Conservation (phyloP, 179 eudicot species). For the Beta corolliflora region DNA sequence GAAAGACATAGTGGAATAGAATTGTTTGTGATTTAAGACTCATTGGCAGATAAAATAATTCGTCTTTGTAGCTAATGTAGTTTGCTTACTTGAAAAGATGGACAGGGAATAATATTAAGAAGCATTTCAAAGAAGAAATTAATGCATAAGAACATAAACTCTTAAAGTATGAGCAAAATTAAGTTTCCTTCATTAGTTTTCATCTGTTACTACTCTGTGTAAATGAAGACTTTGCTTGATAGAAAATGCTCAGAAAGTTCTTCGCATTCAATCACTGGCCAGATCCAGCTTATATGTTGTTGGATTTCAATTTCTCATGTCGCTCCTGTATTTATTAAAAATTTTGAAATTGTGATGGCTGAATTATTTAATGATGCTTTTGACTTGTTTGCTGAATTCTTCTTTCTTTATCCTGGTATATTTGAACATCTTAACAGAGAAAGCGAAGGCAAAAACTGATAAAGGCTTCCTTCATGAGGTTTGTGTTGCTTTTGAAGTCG, state of each 20-base stretch:
- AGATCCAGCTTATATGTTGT: not conserved
- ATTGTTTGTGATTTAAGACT: too few relatives aligned
- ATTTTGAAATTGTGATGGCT: not conserved
- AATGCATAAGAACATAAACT: not conserved
- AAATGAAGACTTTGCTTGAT: not conserved
- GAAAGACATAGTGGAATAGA: too few relatives aligned
- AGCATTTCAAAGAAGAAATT: not conserved
- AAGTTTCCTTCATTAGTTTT: not conserved
- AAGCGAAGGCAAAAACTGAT: slow-evolving; percentile 44
- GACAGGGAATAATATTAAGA: not conserved
- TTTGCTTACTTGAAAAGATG: too few relatives aligned
- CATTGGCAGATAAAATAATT: too few relatives aligned
- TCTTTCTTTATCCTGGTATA: slow-evolving; percentile 7
- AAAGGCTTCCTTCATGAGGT: slow-evolving; percentile 75
- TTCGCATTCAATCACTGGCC: not conserved
- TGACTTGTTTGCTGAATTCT: slow-evolving; percentile 5
- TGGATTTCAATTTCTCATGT: not conserved
- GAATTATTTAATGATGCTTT: not conserved
- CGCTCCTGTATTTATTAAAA: not conserved
- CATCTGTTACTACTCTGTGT: not conserved
- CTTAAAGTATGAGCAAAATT: too few relatives aligned
- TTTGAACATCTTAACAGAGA: slow-evolving; percentile 48
- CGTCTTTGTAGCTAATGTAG: too few relatives aligned
- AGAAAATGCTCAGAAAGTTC: not conserved
- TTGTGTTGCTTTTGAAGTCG: slow-evolving; percentile 21